Evolutionary conservation across 1,139 yeast genomes (phyloP), one percentile per base, ranked within the genome.

Genomic region (Debaryomyces fabryi): DNA sequence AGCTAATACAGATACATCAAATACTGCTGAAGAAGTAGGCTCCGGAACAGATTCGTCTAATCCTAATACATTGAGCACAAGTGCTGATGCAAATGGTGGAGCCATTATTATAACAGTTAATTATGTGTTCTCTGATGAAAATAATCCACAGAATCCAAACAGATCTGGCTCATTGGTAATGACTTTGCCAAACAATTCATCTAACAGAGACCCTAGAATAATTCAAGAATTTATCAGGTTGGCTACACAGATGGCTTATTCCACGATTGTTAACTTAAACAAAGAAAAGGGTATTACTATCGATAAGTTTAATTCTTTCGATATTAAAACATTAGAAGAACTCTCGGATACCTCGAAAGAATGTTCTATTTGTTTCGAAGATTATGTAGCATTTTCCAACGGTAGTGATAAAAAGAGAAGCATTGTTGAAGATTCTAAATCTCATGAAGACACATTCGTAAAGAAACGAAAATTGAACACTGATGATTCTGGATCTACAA

Each of bases 331-430:
- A 4, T 48, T 64, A 1, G 57, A 59, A 1, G 75, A 72, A 2
- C 52, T 74, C 27, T 56, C 52, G 1, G 71, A 68, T 4, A 56
- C 52, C 9, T 64, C 65, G n/a, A 62, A 59, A 12, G 67, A 67
- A 3, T 86, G 93, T 58, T 72, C 89, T n/a, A 84, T 86, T 36
- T 86, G 93, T 63, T 85, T 83, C 57, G 92, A 86, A 32, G 69
- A 71, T 12, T 85, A 46, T 18, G 2, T 18, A 20, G 18, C 43
- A 20, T 21, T 30, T 18, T 21, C 56, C n/a, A 53, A 44, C 58
- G 55, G 42, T 45, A 48, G 38, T 40, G 52, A 25, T 34, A 49
- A 20, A 35, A 45, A 16, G 48, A 51, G 25, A 42, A 13, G 16
- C 38, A 41, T 37, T 34, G 44, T 47, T 27, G 45, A 54, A 45